These are phyloP conservation scores for Papilionanthe hybrid DNA, from an alignment of 116 monocot species.

Conservation along the genomic window DNA sequence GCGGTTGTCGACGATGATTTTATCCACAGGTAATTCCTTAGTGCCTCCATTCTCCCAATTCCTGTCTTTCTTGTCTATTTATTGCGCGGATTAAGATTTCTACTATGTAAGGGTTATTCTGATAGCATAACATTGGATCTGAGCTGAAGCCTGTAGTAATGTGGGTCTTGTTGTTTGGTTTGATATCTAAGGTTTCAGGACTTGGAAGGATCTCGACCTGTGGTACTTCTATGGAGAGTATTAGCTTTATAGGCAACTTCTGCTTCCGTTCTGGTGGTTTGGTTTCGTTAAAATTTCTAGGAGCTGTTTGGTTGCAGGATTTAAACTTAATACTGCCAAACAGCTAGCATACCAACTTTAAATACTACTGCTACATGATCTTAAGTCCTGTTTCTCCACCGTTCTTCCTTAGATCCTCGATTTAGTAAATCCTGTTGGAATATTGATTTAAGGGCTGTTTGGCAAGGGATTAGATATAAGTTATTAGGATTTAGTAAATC, in stretches of 20 bases:
- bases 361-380: no score
- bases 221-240: not conserved
- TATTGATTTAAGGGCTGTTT: no score
- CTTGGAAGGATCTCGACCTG: no score
- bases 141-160: not conserved
- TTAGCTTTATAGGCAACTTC: not conserved
- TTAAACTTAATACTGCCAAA: no score
- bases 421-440: no score
- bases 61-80: no score
- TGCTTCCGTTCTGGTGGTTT: not conserved
- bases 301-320: no score
- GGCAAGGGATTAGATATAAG: no score
- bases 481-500: no score
- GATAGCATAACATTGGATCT: not conserved
- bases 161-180: not conserved
- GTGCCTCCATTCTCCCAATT: not conserved
- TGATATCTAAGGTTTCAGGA: not conserved
- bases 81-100: not conserved
- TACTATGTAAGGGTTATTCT: not conserved
- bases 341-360: no score
- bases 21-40: conserved; percentile 56
- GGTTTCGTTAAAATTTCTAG: not conserved
- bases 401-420: no score
- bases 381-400: no score
- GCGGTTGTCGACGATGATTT: conserved; percentile 82